Percentiles rank a stretch among this genome's conserved stretches.
These are phyloP conservation scores for Aegle marmelos DNA, from an alignment of 345 rosid genomes.

Conservation along the genomic window DNA sequence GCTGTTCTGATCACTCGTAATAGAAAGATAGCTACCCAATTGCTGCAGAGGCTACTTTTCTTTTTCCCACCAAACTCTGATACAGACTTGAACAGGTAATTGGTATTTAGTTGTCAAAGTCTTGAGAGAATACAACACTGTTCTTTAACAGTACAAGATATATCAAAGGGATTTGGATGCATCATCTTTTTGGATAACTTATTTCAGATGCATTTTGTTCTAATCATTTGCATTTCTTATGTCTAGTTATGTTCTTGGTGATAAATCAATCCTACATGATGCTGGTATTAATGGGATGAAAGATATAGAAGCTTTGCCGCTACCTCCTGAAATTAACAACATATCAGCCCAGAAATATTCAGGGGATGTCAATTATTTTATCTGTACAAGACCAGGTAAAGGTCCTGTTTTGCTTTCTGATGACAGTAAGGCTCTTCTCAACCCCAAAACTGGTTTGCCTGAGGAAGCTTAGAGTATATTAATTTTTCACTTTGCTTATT, in stretches of 20 bases:
- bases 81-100: conserved; percentile 66
- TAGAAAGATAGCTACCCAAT: conserved; percentile 61
- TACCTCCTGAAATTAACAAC: conserved; percentile 57
- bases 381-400: conserved; percentile 83
- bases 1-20: conserved; percentile 75
- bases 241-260: conserved; percentile 77
- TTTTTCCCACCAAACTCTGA: conserved; percentile 81
- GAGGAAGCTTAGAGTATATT: conserved; percentile 29
- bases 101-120: conserved; percentile 3
- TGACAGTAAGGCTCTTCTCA: conserved; percentile 61
- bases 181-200: background rate
- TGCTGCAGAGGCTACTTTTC: conserved; percentile 77
- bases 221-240: background rate
- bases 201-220: background rate
- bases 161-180: background rate
- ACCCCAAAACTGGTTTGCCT: conserved; percentile 68
- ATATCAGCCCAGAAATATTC: conserved; percentile 46
- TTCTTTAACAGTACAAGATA: background rate
- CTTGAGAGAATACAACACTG: background rate
- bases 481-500: conserved; percentile 3
- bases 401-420: conserved; percentile 73
- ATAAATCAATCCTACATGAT: conserved; percentile 73
- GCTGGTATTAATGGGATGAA: conserved; percentile 61
- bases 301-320: conserved; percentile 51
- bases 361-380: conserved; percentile 82